phyloP scores from a whole-genome alignment of 2,329 filamentous ascomycete genomes.

The Amauroascus verrucosus region DNA sequence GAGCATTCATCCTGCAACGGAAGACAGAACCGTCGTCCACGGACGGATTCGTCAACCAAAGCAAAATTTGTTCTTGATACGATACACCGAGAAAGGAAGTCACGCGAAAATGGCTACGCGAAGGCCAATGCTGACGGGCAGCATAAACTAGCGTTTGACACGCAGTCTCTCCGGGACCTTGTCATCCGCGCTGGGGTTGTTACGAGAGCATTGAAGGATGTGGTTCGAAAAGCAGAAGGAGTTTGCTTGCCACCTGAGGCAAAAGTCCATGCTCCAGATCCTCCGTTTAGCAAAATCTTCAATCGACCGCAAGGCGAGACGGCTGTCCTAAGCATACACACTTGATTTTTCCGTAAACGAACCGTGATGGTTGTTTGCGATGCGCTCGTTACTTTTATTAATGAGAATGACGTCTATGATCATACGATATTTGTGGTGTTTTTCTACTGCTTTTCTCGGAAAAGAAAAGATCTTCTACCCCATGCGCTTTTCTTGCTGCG shows the following conservation, averaged over 20 bases:
- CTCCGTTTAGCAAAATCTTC: constrained; percentile 41
- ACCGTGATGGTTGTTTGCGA: constrained; percentile 4
- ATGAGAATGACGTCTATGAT: constrained; percentile 15
- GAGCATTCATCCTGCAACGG: neutral
- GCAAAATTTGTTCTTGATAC: constrained; percentile 14
- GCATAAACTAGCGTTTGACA: constrained; percentile 56
- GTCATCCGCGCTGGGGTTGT: constrained; percentile 44
- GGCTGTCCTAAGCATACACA: neutral
- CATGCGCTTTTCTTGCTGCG: neutral
- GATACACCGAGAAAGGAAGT: constrained; percentile 10
- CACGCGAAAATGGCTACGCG: constrained; percentile 1
- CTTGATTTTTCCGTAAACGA: neutral
- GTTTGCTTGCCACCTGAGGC: constrained; percentile 24
- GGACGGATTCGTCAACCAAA: constrained; percentile 14
- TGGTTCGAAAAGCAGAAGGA: constrained; percentile 42
- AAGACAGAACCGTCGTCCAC: constrained; percentile 12
- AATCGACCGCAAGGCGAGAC: constrained; percentile 25
- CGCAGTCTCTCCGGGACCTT: constrained; percentile 52
- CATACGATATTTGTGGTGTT: constrained; percentile 11
- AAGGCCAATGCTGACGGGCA: constrained; percentile 14
- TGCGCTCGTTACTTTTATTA: constrained; percentile 1
- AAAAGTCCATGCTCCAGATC: constrained; percentile 27
- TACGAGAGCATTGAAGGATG: constrained; percentile 41
- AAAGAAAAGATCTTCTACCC: neutral
- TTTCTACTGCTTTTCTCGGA: neutral